These are phyloP conservation scores for Trypanosoma grayi DNA, from an alignment of 208 protist genomes.

Conservation along the genomic window DNA sequence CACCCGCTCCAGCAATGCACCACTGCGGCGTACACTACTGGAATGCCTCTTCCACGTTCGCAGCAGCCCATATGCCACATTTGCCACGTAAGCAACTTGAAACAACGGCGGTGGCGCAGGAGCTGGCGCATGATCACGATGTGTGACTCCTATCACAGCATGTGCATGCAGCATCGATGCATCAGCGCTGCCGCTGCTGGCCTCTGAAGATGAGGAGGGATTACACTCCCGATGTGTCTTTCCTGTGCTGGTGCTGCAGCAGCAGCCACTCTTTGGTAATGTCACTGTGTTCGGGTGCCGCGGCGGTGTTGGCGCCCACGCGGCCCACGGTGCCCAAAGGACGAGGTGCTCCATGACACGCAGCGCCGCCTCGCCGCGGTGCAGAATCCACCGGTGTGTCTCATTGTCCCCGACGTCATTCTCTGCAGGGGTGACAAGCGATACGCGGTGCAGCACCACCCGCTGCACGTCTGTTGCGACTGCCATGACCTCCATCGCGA, in stretches of 20 bases:
- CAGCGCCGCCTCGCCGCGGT: background rate
- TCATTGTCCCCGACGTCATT: background rate
- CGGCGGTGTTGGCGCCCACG: background rate
- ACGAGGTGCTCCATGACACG: background rate
- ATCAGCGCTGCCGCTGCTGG: too few relatives aligned
- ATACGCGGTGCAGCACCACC: background rate
- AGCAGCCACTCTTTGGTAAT: background rate
- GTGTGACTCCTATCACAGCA: background rate
- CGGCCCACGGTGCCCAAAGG: conserved; percentile 2
- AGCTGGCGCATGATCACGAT: background rate
- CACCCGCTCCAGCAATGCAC: background rate
- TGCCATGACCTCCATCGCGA: conserved; percentile 1
- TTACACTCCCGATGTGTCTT: background rate
- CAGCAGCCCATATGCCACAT: background rate
- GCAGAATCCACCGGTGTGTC: background rate
- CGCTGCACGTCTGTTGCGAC: background rate
- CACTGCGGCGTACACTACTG: background rate
- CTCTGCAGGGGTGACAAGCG: background rate
- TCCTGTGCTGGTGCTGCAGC: background rate
- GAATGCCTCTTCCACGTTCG: background rate
- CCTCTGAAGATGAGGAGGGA: background rate
- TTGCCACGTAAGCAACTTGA: background rate
- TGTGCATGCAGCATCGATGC: too few relatives aligned
- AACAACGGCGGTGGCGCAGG: conserved; percentile 2
- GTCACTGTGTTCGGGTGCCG: background rate